phyloP scores from a whole-genome alignment of 129 eudicot genomes.

The Pseudognaphalium luteoalbum region DNA sequence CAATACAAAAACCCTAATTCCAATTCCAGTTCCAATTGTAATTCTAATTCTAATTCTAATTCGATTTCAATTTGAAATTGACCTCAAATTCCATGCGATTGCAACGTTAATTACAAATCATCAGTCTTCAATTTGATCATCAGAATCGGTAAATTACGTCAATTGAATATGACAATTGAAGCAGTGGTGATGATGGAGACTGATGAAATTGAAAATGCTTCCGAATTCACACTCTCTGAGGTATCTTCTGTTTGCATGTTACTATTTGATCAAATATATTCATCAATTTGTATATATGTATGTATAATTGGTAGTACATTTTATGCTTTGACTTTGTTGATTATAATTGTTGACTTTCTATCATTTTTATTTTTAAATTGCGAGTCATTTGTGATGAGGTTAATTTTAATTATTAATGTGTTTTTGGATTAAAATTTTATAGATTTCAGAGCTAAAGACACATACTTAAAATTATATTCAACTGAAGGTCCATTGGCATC shows the following conservation, averaged over 20 bases:
- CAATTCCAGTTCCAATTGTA: too few relatives aligned
- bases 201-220: background rate
- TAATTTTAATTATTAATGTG: too few relatives aligned
- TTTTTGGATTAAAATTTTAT: too few relatives aligned
- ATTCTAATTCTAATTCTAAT: too few relatives aligned
- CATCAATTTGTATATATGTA: background rate
- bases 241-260: background rate
- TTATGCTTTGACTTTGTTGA: background rate
- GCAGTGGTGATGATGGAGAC: background rate
- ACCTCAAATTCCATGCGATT: background rate
- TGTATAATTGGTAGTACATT: background rate
- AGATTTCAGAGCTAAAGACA: too few relatives aligned
- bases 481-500: too few relatives aligned
- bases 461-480: too few relatives aligned
- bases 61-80: too few relatives aligned
- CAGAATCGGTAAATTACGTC: background rate
- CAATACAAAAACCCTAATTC: background rate
- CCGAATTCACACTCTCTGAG: background rate
- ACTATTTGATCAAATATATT: too few relatives aligned
- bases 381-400: background rate
- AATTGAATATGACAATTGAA: background rate
- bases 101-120: background rate
- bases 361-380: background rate
- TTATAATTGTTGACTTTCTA: background rate
- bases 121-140: too few relatives aligned